Conservation (phyloP, 2,329 filamentous ascomycete genomes). For the Xylaria hypoxylon region DNA sequence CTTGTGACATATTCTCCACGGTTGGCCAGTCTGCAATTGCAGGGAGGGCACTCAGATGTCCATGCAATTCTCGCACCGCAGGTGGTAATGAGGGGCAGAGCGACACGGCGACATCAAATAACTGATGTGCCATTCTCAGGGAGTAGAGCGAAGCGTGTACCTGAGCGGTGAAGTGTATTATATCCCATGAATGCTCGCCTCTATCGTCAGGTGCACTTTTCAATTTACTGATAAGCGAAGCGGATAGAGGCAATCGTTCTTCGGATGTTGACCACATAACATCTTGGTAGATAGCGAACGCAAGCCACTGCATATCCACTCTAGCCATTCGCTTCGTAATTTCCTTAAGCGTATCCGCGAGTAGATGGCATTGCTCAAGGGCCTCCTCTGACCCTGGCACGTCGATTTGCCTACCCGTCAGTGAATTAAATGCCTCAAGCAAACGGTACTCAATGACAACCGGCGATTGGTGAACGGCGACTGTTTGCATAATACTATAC, state of each 20-base stretch:
- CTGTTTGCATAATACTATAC: constrained; percentile 52
- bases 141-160: constrained; percentile 72
- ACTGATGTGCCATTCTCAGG: constrained; percentile 65
- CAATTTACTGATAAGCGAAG: constrained; percentile 48
- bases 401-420: constrained; percentile 50
- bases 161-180: constrained; percentile 71
- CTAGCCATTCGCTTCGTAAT: constrained; percentile 38
- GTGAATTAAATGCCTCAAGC: constrained; percentile 47
- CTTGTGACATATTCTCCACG: constrained; percentile 38
- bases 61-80: constrained; percentile 37
- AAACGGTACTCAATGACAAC: constrained; percentile 55
- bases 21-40: constrained; percentile 47
- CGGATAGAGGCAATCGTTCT: constrained; percentile 49
- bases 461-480: constrained; percentile 25
- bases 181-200: constrained; percentile 62
- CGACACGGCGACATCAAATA: constrained; percentile 52
- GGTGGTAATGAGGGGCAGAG: constrained; percentile 34
- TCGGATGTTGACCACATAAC: constrained; percentile 50
- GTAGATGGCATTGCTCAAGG: constrained; percentile 39
- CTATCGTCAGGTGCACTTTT: constrained; percentile 47
- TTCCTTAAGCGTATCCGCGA: constrained; percentile 45
- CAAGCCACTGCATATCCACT: constrained; percentile 49
- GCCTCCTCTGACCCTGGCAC: constrained; percentile 43
- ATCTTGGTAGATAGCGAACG: constrained; percentile 54
- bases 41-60: constrained; percentile 41